Percentiles rank a stretch among this genome's conserved stretches.
Conservation (phyloP, 2,329 filamentous ascomycete genomes). For the Aureobasidium subglaciale region DNA sequence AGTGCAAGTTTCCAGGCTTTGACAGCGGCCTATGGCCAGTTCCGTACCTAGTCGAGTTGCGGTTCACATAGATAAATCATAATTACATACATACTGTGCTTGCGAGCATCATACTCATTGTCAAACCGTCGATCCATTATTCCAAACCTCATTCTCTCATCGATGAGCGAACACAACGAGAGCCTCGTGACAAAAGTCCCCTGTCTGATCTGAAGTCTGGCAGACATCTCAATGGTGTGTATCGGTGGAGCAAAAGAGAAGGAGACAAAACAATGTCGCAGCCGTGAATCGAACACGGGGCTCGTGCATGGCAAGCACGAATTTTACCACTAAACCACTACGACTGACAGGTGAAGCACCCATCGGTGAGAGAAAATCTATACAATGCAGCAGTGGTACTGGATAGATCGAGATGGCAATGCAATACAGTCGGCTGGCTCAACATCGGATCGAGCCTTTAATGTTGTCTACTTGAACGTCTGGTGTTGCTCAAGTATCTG, state of each 20-base stretch:
- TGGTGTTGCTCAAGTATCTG: too few relatives aligned
- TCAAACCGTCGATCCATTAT: too few relatives aligned
- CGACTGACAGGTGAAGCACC: constrained; percentile 1
- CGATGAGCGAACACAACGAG: too few relatives aligned
- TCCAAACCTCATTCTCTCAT: too few relatives aligned
- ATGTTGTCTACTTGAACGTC: too few relatives aligned
- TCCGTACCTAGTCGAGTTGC: background rate
- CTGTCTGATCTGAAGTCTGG: too few relatives aligned
- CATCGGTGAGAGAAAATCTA: too few relatives aligned
- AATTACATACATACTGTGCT: background rate
- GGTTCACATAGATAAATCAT: background rate
- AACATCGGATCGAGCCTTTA: background rate
- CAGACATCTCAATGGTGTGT: too few relatives aligned
- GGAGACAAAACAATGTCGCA: constrained; percentile 9
- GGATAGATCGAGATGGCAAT: too few relatives aligned
- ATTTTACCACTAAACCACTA: constrained; percentile 16
- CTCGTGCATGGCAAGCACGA: constrained; percentile 15
- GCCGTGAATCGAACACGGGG: constrained; percentile 16
- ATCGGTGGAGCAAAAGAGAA: background rate
- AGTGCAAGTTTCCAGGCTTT: background rate
- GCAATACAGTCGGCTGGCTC: too few relatives aligned
- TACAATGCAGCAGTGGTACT: too few relatives aligned
- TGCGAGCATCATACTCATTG: background rate
- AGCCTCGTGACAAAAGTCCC: too few relatives aligned
- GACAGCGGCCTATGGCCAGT: background rate